Base-by-base conservation (phyloP, 441 rosid species). In the Oxalis stricta region DNA sequence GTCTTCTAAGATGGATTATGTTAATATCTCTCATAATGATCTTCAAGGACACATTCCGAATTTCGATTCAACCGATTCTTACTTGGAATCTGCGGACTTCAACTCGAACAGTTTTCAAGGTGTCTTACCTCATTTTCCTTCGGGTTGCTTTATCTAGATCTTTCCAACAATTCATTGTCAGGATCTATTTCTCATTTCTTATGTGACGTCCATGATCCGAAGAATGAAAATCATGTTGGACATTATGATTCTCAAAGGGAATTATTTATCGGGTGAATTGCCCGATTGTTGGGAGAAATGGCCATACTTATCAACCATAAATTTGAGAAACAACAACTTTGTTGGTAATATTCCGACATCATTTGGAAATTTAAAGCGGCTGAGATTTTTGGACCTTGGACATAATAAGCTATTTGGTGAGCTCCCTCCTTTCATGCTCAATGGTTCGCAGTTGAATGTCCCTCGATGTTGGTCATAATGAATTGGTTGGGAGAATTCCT, bases 11-110 rank as follows among this genome's bases (percentile, higher is more conserved):
- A 10, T 43, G n/a, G 3, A 19, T 26, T 15, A 5, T 29, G 10
- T 54, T 10, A 55, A 55, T 46, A 15, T 51, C n/a, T 50, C 58
- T 4, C 15, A 24, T 4, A 62, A 56, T 18, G 38, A 42, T 0
- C 11, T 59, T 1, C 10, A 10, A 7, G 50, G 55, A 10, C 18
- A 1, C 1, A 4, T 59, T 18, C 43, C 53, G 14, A 30, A 46
- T 23, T 16, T 52, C n/a, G n/a, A n/a, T n/a, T n/a, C n/a, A n/a
- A n/a, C n/a, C n/a, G n/a, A n/a, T n/a, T n/a, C n/a, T n/a, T n/a
- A n/a, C n/a, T n/a, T n/a, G n/a, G n/a, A n/a, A n/a, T n/a, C n/a
- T n/a, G n/a, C n/a, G n/a, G n/a, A n/a, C n/a, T n/a, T n/a, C n/a
- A n/a, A n/a, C n/a, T n/a, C n/a, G n/a, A n/a, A n/a, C n/a, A n/a